Percentiles rank a stretch among this genome's conserved stretches.
Evolutionary conservation across 129 eudicot genomes (phyloP).

Genomic region (Helichrysum umbraculigerum): DNA sequence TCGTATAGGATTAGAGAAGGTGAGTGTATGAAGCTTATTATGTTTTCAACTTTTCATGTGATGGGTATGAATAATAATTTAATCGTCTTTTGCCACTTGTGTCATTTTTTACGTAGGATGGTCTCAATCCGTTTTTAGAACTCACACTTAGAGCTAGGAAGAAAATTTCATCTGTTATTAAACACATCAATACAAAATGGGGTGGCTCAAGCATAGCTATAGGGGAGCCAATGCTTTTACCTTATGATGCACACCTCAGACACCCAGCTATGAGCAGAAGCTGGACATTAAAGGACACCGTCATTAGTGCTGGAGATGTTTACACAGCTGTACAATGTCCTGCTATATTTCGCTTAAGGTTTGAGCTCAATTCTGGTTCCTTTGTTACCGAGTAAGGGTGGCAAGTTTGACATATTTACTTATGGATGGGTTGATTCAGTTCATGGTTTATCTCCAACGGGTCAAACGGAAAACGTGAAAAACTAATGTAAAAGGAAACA

Average conservation of each 20-base stretch:
- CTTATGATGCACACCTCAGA: conserved; percentile 41
- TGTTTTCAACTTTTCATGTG: conserved; percentile 6
- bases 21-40: conserved; percentile 25
- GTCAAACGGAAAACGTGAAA: neutral
- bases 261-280: conserved; percentile 30
- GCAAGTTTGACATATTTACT: neutral
- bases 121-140: conserved; percentile 83
- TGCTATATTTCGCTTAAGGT: conserved; percentile 82
- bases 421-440: neutral
- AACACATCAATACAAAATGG: conserved; percentile 78
- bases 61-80: neutral
- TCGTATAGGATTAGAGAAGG: conserved; percentile 70
- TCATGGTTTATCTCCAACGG: neutral
- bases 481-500: neutral
- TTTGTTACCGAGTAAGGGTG: neutral
- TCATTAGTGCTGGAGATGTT: conserved; percentile 68
- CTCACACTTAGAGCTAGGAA: conserved; percentile 73
- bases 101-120: conserved; percentile 51
- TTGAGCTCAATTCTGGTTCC: conserved; percentile 7
- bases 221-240: conserved; percentile 71
- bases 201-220: conserved; percentile 51
- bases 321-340: conserved; percentile 58
- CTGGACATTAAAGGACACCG: conserved; percentile 65
- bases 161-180: conserved; percentile 79
- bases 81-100: neutral